These are phyloP conservation scores for Aschersonia sp. DNA, from an alignment of 2,329 filamentous ascomycete species.

Conservation along the genomic window DNA sequence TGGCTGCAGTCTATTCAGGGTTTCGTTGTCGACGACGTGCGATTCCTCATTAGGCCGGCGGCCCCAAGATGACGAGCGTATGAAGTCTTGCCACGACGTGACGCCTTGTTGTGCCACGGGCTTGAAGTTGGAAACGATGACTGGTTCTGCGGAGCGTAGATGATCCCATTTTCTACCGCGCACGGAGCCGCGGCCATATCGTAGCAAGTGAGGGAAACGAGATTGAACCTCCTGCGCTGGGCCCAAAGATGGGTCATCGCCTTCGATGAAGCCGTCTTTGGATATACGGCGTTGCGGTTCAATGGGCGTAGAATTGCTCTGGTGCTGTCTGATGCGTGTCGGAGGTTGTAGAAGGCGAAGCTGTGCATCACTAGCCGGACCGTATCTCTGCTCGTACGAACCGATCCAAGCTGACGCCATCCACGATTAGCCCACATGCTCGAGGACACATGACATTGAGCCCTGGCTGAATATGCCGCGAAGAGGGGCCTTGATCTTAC, in stretches of 20 bases:
- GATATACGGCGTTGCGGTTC: conserved; percentile 28
- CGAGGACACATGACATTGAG: no score
- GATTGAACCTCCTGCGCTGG: conserved; percentile 17
- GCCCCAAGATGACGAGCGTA: conserved; percentile 38
- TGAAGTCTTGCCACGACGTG: conserved; percentile 36
- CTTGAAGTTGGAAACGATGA: conserved; percentile 38
- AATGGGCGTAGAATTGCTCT: conserved; percentile 26
- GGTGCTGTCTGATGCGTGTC: conserved; percentile 20
- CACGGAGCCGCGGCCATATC: conserved; percentile 28
- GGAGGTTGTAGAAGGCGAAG: conserved; percentile 24
- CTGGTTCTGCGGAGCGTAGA: conserved; percentile 41
- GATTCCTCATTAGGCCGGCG: conserved; percentile 30
- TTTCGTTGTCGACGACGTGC: conserved; percentile 30
- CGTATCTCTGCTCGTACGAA: conserved; percentile 28
- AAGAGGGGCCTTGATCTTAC: conserved; percentile 7
- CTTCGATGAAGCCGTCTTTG: conserved; percentile 31
- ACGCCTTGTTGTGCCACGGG: conserved; percentile 24
- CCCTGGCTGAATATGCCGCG: conserved; percentile 3
- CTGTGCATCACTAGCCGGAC: conserved; percentile 21
- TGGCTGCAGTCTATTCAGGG: conserved; percentile 30
- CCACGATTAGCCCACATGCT: conserved; percentile 17
- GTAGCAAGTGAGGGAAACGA: conserved; percentile 31
- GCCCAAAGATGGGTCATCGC: conserved; percentile 21
- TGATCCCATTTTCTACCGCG: conserved; percentile 45
- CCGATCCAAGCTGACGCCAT: conserved; percentile 31